phyloP scores from a whole-genome alignment of 140 eudicot species.

The Cichorium intybus region DNA sequence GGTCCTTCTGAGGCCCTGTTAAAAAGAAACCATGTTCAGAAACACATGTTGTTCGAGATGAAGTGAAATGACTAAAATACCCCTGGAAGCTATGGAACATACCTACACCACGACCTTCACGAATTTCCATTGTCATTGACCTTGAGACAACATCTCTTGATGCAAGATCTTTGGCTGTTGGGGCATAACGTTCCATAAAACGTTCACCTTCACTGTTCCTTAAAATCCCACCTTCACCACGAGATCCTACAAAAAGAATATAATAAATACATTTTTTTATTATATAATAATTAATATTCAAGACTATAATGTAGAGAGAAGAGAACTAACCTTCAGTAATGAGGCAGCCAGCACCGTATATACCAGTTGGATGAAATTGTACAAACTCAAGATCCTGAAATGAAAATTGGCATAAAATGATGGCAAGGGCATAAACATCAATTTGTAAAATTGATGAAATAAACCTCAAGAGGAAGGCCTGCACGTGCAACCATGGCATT shows the following conservation, averaged over 20 bases:
- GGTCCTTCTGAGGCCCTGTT: too few species aligned
- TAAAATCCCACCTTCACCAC: constrained; percentile 94
- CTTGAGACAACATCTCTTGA: constrained; percentile 95
- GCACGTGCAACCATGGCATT: constrained; percentile 99
- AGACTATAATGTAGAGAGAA: neutral
- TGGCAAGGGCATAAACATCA: neutral
- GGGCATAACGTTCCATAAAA: constrained; percentile 99
- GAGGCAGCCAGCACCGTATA: constrained; percentile 96
- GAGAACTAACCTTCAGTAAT: constrained; percentile 72
- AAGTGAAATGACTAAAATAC: too few species aligned
- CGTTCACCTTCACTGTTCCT: constrained; percentile 93
- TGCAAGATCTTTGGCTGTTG: constrained; percentile 98
- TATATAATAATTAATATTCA: neutral
- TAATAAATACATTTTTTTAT: neutral
- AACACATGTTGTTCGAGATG: too few species aligned
- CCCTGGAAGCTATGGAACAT: too few species aligned
- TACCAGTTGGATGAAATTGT: constrained; percentile 95
- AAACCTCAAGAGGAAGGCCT: constrained; percentile 83
- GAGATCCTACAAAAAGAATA: constrained; percentile 51
- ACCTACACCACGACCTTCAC: constrained; percentile 99
- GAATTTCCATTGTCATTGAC: constrained; percentile 96
- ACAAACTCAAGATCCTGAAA: too few species aligned
- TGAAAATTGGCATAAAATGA: neutral
- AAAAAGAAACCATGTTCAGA: neutral
- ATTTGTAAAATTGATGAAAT: neutral